These are phyloP conservation scores for Graphium sp. DNA, from an alignment of 2,329 filamentous ascomycete genomes.

Conservation along the genomic window DNA sequence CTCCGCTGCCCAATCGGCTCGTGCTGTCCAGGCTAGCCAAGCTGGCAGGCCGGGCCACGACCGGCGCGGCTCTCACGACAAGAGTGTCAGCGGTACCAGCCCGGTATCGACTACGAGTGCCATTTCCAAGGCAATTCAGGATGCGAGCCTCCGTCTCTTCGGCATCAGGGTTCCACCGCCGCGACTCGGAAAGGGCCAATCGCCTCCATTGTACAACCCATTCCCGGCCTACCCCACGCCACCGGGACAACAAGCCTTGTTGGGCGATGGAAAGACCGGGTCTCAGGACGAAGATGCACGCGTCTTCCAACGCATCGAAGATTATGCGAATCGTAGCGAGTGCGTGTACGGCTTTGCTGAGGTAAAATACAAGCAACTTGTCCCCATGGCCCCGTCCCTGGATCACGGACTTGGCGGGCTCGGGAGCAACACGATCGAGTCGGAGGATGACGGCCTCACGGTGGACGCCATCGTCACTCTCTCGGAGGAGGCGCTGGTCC, in stretches of 20 bases:
- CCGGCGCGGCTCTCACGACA: conserved; percentile 66
- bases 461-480: conserved; percentile 71
- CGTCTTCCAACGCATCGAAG: conserved; percentile 70
- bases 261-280: conserved; percentile 46
- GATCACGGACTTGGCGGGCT: conserved; percentile 53
- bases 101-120: conserved; percentile 65
- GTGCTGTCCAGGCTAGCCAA: conserved; percentile 57
- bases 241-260: conserved; percentile 39
- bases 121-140: conserved; percentile 87
- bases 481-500: conserved; percentile 84
- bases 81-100: conserved; percentile 40
- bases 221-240: conserved; percentile 74
- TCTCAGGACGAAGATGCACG: conserved; percentile 61
- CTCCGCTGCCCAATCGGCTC: conserved; percentile 47
- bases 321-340: conserved; percentile 82
- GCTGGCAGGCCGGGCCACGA: conserved; percentile 57
- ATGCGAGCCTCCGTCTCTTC: conserved; percentile 64
- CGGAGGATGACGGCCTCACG: conserved; percentile 62
- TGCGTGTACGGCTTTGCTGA: conserved; percentile 96
- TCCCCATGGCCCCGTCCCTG: conserved; percentile 68
- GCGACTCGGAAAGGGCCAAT: conserved; percentile 44
- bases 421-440: conserved; percentile 30
- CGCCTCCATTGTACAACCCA: conserved; percentile 62
- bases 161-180: conserved; percentile 55
- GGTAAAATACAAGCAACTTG: conserved; percentile 95